Percentiles rank a stretch among this genome's conserved stretches.
phyloP scores from a whole-genome alignment of 2,329 filamentous ascomycete genomes.

The Capronia americana region DNA sequence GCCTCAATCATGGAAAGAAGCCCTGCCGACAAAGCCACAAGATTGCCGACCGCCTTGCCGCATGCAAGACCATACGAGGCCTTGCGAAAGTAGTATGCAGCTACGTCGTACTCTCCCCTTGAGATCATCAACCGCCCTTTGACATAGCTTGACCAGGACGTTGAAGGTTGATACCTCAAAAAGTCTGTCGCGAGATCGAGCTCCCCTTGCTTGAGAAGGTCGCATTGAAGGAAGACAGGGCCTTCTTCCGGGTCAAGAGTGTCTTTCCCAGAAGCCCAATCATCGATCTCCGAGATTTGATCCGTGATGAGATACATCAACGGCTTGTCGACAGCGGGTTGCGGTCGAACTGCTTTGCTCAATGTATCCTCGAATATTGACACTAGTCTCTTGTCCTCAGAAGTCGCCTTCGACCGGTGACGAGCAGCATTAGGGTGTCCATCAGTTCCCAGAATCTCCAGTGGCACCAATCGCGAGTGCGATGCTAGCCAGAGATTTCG shows the following conservation, averaged over 20 bases:
- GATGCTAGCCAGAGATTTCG: constrained; percentile 69
- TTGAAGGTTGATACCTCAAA: constrained; percentile 67
- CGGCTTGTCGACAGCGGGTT: constrained; percentile 47
- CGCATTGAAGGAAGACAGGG: constrained; percentile 70
- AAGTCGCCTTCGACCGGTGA: constrained; percentile 40
- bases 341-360: constrained; percentile 52
- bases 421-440: constrained; percentile 40
- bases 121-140: constrained; percentile 80
- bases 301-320: constrained; percentile 53
- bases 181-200: constrained; percentile 70
- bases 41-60: constrained; percentile 53
- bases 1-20: constrained; percentile 79
- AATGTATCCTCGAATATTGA: constrained; percentile 54
- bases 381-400: constrained; percentile 41
- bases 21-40: constrained; percentile 58
- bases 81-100: constrained; percentile 78
- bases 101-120: constrained; percentile 73
- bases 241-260: constrained; percentile 63
- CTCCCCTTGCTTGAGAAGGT: constrained; percentile 71
- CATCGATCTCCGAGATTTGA: constrained; percentile 52
- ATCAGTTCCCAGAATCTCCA: constrained; percentile 37
- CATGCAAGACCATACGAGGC: constrained; percentile 67
- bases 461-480: constrained; percentile 47
- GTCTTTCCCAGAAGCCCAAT: constrained; percentile 55
- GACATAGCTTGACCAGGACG: constrained; percentile 73